phyloP scores from a whole-genome alignment of 2,329 filamentous ascomycete genomes.

The Diaporthe eres region DNA sequence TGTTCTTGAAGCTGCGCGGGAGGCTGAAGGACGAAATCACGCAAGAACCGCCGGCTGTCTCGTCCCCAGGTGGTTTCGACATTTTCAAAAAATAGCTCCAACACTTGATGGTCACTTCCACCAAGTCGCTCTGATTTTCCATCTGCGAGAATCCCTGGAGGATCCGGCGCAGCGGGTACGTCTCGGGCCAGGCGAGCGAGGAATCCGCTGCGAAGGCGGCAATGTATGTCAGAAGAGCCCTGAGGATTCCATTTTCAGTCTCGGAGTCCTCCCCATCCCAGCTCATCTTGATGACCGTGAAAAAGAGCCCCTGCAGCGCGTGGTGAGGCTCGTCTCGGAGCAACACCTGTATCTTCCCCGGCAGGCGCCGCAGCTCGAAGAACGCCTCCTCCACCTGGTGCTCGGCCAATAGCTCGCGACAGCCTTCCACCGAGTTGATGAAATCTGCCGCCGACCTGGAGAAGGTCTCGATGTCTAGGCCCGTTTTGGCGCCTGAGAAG shows the following conservation, averaged over 20 bases:
- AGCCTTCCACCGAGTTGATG: neutral
- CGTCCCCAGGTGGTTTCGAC: neutral
- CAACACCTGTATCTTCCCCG: neutral
- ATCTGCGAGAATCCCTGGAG: neutral
- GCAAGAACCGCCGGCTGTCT: neutral
- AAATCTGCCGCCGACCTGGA: constrained; percentile 3
- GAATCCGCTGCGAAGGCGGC: constrained; percentile 6
- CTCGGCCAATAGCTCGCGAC: neutral
- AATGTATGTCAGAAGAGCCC: constrained; percentile 1
- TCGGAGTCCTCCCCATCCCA: constrained; percentile 12
- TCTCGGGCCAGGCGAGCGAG: constrained; percentile 2
- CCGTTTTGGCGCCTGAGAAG: neutral
- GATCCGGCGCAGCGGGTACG: constrained; percentile 12
- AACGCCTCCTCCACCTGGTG: constrained; percentile 3
- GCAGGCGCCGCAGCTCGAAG: constrained; percentile 10
- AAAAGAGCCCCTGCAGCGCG: constrained; percentile 12
- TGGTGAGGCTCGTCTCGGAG: constrained; percentile 22
- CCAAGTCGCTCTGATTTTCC: neutral
- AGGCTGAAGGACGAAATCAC: constrained; percentile 12
- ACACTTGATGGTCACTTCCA: constrained; percentile 7
- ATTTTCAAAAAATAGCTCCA: constrained; percentile 16
- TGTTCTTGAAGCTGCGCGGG: neutral
- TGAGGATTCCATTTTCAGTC: neutral
- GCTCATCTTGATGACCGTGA: constrained; percentile 14
- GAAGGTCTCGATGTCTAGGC: neutral